Conservation (phyloP, 192 early-diverging fungal genomes). For the Rhizophagus prolifer region DNA sequence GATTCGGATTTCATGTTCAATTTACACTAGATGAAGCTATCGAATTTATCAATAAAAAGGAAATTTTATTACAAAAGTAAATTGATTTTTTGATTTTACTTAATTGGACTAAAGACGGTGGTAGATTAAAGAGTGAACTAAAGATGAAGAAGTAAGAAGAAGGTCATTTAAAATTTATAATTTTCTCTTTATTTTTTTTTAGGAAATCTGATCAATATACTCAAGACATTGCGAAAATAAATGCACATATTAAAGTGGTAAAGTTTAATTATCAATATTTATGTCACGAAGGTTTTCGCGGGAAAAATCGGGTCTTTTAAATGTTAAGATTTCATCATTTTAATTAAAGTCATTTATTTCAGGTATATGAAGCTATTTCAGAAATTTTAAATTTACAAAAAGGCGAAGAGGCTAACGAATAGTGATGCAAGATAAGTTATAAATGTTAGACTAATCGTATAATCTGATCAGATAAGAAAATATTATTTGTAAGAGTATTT, state of each 20-base stretch:
- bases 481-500: too few species aligned
- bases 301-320: neutral
- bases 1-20: conserved; percentile 52
- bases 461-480: too few species aligned
- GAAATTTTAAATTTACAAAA: conserved; percentile 28
- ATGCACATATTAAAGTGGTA: conserved; percentile 28
- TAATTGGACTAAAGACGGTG: too few species aligned
- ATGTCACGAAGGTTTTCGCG: neutral
- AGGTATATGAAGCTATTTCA: conserved; percentile 22
- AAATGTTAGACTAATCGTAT: neutral
- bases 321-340: too few species aligned
- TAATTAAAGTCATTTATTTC: neutral
- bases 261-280: neutral
- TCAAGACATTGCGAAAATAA: conserved; percentile 21
- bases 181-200: neutral
- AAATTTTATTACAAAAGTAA: conserved; percentile 27
- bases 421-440: neutral
- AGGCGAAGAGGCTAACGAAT: neutral
- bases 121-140: too few species aligned
- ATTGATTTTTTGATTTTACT: neutral
- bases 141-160: too few species aligned
- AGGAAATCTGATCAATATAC: conserved; percentile 27
- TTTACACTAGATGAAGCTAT: conserved; percentile 28
- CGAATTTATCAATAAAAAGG: conserved; percentile 27
- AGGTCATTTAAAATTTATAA: too few species aligned